phyloP scores from a whole-genome alignment of 257 asterid species.

The Lithospermum erythrorhizon region DNA sequence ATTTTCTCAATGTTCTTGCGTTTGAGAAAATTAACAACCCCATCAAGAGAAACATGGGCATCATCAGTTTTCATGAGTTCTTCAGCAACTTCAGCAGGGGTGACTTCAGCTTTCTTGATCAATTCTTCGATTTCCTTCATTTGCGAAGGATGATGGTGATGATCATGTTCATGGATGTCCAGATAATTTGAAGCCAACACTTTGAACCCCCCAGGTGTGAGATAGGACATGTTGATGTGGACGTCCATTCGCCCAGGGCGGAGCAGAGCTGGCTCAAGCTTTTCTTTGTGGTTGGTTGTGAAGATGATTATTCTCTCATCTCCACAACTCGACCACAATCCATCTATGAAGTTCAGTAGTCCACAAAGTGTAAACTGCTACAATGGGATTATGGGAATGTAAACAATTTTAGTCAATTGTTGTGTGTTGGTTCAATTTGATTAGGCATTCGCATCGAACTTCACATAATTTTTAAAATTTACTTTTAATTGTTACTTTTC shows the following conservation, averaged over 20 bases:
- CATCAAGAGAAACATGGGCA: conserved; percentile 28
- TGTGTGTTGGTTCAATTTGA: no score
- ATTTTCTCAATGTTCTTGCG: conserved; percentile 13
- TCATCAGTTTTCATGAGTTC: conserved; percentile 66
- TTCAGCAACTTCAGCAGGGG: conserved; percentile 78
- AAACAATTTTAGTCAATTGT: no score
- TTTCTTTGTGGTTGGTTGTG: conserved; percentile 69
- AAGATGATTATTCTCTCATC: conserved; percentile 60
- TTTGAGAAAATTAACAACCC: conserved; percentile 33
- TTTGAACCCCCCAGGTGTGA: conserved; percentile 45
- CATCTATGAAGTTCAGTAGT: conserved; percentile 66
- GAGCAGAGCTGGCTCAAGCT: conserved; percentile 64
- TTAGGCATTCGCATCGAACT: no score
- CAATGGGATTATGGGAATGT: not conserved
- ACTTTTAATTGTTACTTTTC: no score
- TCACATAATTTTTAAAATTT: no score
- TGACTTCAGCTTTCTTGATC: conserved; percentile 25
- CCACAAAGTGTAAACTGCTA: conserved; percentile 57
- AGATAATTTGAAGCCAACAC: conserved; percentile 49
- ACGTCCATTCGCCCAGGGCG: conserved; percentile 85
- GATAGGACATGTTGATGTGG: conserved; percentile 70
- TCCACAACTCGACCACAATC: conserved; percentile 78
- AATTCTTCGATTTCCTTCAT: conserved; percentile 31
- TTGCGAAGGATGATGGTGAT: conserved; percentile 4
- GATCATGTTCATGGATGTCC: conserved; percentile 4